These are phyloP conservation scores for Ascochyta rabiei DNA, from an alignment of 2,329 filamentous ascomycete species.

Conservation along the genomic window DNA sequence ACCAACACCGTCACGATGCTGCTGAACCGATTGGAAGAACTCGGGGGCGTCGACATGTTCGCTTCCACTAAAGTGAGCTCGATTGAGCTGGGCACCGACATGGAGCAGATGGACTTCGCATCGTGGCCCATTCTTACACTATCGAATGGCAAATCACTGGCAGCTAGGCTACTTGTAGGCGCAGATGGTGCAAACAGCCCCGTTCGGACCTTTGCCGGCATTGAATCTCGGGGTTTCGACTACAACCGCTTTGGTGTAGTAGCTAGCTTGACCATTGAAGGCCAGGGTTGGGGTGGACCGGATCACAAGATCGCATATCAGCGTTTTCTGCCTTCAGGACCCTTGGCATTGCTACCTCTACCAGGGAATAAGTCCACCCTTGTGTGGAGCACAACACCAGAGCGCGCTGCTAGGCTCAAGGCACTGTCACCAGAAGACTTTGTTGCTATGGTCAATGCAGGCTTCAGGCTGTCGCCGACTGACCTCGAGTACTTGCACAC, in stretches of 20 bases:
- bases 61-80: conserved; percentile 77
- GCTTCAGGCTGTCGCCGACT: conserved; percentile 78
- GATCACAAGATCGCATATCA: conserved; percentile 82
- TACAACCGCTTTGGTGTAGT: conserved; percentile 91
- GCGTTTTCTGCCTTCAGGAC: conserved; percentile 89
- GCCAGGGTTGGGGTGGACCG: conserved; percentile 46
- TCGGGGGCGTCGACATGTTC: conserved; percentile 71
- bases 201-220: conserved; percentile 86
- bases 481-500: conserved; percentile 86
- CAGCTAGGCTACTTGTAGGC: conserved; percentile 84
- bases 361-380: conserved; percentile 83
- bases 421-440: conserved; percentile 75
- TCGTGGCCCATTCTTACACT: conserved; percentile 87
- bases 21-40: conserved; percentile 70
- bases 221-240: conserved; percentile 88
- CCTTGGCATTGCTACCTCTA: conserved; percentile 87
- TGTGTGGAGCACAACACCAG: conserved; percentile 92
- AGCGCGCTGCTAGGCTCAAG: conserved; percentile 80
- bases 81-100: conserved; percentile 74
- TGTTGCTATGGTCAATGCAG: conserved; percentile 87
- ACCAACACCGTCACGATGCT: conserved; percentile 83
- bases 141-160: conserved; percentile 69
- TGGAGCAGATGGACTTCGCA: conserved; percentile 74
- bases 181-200: conserved; percentile 96
- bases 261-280: conserved; percentile 78